Conservation (phyloP, 2,329 filamentous ascomycete species). For the Neoarthrinium moseri region DNA sequence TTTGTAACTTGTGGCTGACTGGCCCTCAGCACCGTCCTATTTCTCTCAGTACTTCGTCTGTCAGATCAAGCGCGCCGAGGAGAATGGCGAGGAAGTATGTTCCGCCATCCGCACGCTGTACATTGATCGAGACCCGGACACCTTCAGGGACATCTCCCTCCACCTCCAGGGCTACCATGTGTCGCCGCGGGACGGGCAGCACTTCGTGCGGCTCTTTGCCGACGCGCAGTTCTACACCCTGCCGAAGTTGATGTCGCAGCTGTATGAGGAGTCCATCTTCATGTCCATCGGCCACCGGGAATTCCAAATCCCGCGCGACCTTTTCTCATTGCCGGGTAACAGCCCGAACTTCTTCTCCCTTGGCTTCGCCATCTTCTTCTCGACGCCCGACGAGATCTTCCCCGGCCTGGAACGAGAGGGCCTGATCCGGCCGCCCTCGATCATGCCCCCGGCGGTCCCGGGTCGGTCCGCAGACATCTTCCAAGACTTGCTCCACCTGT, state of each 20-base stretch:
- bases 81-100: constrained; percentile 51
- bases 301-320: constrained; percentile 86
- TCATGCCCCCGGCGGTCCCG: constrained; percentile 78
- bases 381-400: constrained; percentile 75
- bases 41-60: constrained; percentile 93
- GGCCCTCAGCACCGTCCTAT: constrained; percentile 76
- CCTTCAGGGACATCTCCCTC: constrained; percentile 84
- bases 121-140: constrained; percentile 88
- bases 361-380: constrained; percentile 86
- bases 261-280: constrained; percentile 90
- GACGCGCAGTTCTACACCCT: constrained; percentile 95
- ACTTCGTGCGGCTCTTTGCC: constrained; percentile 90
- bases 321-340: constrained; percentile 83
- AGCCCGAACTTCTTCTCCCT: constrained; percentile 95
- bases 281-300: constrained; percentile 84
- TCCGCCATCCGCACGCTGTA: constrained; percentile 74
- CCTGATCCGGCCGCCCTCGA: constrained; percentile 82
- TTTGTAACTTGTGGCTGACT: constrained; percentile 20
- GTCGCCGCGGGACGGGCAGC: constrained; percentile 73
- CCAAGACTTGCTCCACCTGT: constrained; percentile 74
- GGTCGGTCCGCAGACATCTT: constrained; percentile 83
- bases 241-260: constrained; percentile 83
- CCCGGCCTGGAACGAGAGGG: constrained; percentile 78
- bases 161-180: constrained; percentile 94
- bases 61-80: constrained; percentile 67